These are phyloP conservation scores for Corymbia calophylla DNA, from an alignment of 441 rosid genomes.

Conservation along the genomic window DNA sequence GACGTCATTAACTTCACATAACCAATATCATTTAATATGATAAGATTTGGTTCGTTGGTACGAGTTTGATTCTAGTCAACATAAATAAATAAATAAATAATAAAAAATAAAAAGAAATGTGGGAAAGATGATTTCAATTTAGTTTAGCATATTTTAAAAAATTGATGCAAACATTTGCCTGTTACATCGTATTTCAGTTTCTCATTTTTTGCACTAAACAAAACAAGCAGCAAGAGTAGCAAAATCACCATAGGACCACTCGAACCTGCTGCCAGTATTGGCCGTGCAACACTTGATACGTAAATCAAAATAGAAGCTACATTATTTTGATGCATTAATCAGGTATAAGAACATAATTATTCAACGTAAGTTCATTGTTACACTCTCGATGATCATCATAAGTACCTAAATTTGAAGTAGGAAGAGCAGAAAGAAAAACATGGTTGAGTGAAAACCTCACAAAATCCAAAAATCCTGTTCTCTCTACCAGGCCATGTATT, in stretches of 20 bases:
- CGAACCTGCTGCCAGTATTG: not conserved
- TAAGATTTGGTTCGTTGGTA: not conserved
- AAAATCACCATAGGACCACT: not conserved
- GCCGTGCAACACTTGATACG: not conserved
- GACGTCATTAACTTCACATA: not conserved
- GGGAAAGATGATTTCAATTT: too few species aligned
- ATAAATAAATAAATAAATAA: too few species aligned
- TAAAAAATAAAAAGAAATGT: too few species aligned
- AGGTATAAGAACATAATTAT: not conserved
- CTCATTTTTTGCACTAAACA: not conserved
- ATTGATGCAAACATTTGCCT: too few species aligned
- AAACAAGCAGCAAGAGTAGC: not conserved
- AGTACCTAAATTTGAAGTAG: not conserved
- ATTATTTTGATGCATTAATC: not conserved
- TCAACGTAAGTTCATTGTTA: not conserved
- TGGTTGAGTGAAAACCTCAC: not conserved
- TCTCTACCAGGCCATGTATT: not conserved
- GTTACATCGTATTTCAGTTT: too few species aligned
- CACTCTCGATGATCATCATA: not conserved
- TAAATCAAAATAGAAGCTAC: not conserved
- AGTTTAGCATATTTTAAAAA: too few species aligned
- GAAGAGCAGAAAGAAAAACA: not conserved
- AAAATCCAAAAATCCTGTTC: not conserved
- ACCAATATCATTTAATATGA: not conserved
- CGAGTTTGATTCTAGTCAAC: too few species aligned